Percentiles rank a stretch among this genome's conserved stretches.
Conservation (phyloP, 202 grass and related monocot species). For the Elaeis oleifera region DNA sequence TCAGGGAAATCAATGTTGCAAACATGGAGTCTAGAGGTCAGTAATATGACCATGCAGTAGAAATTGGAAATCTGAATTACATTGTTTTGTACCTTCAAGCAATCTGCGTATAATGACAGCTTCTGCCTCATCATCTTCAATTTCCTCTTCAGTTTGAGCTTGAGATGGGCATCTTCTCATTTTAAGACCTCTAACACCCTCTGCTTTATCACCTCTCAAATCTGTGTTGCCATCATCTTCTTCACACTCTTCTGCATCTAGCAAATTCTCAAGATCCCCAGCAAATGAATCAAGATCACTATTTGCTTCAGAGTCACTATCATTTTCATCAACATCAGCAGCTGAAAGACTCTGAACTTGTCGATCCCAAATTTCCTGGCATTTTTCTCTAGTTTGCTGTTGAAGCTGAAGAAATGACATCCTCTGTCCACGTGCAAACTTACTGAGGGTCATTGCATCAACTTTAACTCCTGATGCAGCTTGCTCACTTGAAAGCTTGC, state of each 20-base stretch:
- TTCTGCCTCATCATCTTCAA: conserved; percentile 86
- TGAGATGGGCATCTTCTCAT: conserved; percentile 79
- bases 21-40: no score
- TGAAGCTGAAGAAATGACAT: conserved; percentile 98
- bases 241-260: conserved; percentile 86
- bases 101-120: conserved; percentile 62
- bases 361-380: conserved; percentile 99
- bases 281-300: conserved; percentile 98
- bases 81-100: conserved; percentile 51
- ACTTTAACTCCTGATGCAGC: conserved; percentile 77
- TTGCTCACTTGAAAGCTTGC: conserved; percentile 93
- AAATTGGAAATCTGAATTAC: no score
- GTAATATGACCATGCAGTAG: no score
- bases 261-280: conserved; percentile 90
- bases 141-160: conserved; percentile 63
- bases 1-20: no score
- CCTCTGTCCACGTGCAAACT: conserved; percentile 92
- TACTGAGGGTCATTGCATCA: conserved; percentile 82
- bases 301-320: conserved; percentile 67
- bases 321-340: conserved; percentile 65
- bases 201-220: conserved; percentile 50
- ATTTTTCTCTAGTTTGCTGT: conserved; percentile 95
- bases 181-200: conserved; percentile 69
- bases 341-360: conserved; percentile 87
- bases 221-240: conserved; percentile 58